These are phyloP conservation scores for Pseudopyrenochaeta lycopersici DNA, from an alignment of 2,329 filamentous ascomycete species.

Conservation along the genomic window DNA sequence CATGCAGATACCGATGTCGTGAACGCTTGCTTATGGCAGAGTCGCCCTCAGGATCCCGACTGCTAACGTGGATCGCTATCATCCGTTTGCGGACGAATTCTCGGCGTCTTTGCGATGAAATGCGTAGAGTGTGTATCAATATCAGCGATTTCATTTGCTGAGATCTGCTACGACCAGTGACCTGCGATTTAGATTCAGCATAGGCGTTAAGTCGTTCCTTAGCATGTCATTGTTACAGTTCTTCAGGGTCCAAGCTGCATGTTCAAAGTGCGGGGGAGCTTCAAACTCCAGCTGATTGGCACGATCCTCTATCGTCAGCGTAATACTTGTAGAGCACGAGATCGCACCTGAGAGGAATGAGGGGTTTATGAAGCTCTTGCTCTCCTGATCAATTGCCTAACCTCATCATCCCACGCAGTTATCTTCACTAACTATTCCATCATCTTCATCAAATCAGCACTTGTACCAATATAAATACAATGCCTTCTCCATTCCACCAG, in stretches of 20 bases:
- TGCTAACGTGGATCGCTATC: constrained; percentile 12
- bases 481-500: constrained; percentile 51
- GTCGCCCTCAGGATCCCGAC: constrained; percentile 6
- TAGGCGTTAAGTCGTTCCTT: constrained; percentile 15
- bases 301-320: constrained; percentile 42
- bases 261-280: constrained; percentile 44
- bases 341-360: constrained; percentile 24
- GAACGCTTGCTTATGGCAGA: neutral
- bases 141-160: constrained; percentile 17
- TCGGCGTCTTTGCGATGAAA: neutral
- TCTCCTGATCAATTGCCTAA: neutral
- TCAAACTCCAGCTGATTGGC: constrained; percentile 40
- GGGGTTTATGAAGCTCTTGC: constrained; percentile 22
- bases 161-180: constrained; percentile 1
- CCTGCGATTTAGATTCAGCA: constrained; percentile 1
- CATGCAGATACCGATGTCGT: neutral
- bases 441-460: neutral
- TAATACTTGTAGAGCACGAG: constrained; percentile 42
- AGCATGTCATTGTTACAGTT: constrained; percentile 33
- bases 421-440: neutral
- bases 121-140: neutral
- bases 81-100: constrained; percentile 1
- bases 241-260: constrained; percentile 35
- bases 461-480: constrained; percentile 11
- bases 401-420: neutral